phyloP scores from a whole-genome alignment of 176 grass and related monocot genomes.

The Rhynchospora pubera region DNA sequence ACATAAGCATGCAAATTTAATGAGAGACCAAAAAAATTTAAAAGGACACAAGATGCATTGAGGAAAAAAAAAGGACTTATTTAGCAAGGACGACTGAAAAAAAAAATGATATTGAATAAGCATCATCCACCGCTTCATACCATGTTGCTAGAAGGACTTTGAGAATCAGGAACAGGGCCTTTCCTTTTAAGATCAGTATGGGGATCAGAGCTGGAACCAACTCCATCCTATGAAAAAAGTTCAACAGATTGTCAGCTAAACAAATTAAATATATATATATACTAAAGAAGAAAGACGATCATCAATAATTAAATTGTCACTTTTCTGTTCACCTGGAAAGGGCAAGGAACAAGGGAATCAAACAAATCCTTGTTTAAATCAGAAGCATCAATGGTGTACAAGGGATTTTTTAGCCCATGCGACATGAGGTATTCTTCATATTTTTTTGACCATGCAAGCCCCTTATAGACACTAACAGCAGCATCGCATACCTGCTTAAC shows the following conservation, averaged over 20 bases:
- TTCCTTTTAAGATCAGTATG: slow-evolving; percentile 23
- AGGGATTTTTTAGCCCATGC: slow-evolving; percentile 44
- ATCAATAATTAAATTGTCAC: not conserved
- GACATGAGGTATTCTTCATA: slow-evolving; percentile 54
- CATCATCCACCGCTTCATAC: slow-evolving; percentile 29
- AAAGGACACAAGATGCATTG: not conserved
- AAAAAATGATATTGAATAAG: not conserved
- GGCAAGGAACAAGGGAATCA: slow-evolving; percentile 48
- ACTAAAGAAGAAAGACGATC: not conserved
- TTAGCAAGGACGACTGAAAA: not conserved
- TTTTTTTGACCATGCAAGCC: slow-evolving; percentile 55
- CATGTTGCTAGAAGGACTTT: slow-evolving; percentile 27
- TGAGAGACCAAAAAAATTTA: not conserved
- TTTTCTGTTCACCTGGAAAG: slow-evolving; percentile 44
- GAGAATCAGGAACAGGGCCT: slow-evolving; percentile 19
- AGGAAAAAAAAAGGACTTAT: not conserved
- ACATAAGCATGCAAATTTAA: not conserved
- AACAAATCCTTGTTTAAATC: slow-evolving; percentile 60
- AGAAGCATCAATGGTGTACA: slow-evolving; percentile 47
- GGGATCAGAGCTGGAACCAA: slow-evolving; percentile 26
- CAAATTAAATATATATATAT: too few relatives aligned
- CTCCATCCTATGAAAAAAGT: slow-evolving; percentile 39
- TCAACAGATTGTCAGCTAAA: not conserved
- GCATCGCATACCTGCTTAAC: slow-evolving; percentile 53
- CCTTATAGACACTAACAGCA: slow-evolving; percentile 81